phyloP scores from a whole-genome alignment of 2,329 filamentous ascomycete species.

The Lecanicillium sp. region DNA sequence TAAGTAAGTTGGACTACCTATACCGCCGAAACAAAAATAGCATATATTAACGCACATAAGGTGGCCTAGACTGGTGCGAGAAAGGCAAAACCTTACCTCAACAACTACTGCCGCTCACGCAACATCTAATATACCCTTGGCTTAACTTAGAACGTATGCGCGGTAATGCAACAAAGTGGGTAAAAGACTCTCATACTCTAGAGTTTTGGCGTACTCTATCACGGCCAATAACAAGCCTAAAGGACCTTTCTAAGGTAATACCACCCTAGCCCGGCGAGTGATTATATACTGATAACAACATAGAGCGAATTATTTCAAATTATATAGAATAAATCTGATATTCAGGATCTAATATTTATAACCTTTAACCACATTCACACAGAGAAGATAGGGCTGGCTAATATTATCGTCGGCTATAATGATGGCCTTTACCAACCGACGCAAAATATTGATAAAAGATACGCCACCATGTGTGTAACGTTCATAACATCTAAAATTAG shows the following conservation, averaged over 20 bases:
- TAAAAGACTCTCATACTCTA: neutral
- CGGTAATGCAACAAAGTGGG: neutral
- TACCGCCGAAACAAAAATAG: neutral
- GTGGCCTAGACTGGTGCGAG: neutral
- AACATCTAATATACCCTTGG: slow-evolving; percentile 6
- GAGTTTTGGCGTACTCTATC: neutral
- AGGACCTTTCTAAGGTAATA: slow-evolving; percentile 1
- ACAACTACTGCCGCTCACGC: neutral
- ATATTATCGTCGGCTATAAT: no score
- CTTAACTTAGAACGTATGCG: neutral
- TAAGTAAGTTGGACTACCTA: neutral
- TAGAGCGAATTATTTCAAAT: slow-evolving; percentile 3
- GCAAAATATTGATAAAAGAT: no score
- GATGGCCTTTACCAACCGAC: no score
- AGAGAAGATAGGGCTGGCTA: slow-evolving; percentile 1
- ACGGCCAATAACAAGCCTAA: neutral
- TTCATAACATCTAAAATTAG: no score
- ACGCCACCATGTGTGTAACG: no score
- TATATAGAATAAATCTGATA: neutral
- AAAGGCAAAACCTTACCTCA: neutral
- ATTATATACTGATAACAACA: slow-evolving; percentile 1
- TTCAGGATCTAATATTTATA: neutral
- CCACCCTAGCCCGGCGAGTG: neutral
- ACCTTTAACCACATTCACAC: neutral
- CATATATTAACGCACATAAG: neutral